These are phyloP conservation scores for Serendipita vermifera DNA, from an alignment of 768 basidiomycete genomes.

Conservation along the genomic window DNA sequence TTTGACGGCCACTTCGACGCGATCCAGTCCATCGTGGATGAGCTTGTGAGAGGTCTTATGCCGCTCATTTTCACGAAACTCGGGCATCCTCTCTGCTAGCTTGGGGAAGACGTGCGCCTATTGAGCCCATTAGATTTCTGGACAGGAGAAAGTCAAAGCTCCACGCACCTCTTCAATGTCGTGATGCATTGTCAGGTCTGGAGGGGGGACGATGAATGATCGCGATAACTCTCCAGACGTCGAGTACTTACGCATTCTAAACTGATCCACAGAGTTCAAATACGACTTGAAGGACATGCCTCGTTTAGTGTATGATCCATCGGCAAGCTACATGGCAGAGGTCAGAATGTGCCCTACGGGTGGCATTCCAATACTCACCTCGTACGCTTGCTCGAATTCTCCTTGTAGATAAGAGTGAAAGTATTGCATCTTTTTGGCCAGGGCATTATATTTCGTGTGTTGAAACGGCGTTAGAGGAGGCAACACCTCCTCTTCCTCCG, in stretches of 20 bases:
- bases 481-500: no score
- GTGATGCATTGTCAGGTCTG: conserved; percentile 11
- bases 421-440: conserved; percentile 4
- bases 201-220: not conserved
- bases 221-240: not conserved
- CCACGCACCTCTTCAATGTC: conserved; percentile 11
- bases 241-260: conserved; percentile 9
- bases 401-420: not conserved
- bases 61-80: conserved; percentile 9
- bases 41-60: conserved; percentile 8
- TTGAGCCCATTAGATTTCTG: no score
- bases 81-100: conserved; percentile 11
- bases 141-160: not conserved
- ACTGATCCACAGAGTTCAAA: conserved; percentile 9
- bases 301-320: conserved; percentile 3
- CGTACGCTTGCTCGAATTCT: not conserved
- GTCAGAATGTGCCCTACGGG: no score
- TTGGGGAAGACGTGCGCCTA: conserved; percentile 11
- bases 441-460: no score
- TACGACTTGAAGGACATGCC: conserved; percentile 10
- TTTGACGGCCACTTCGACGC: conserved; percentile 7
- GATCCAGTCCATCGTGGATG: conserved; percentile 6
- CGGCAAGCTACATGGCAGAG: conserved; percentile 12
- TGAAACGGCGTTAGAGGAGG: conserved; percentile 10
- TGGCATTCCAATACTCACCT: conserved; percentile 1